Evolutionary conservation across 2,329 filamentous ascomycete genomes (phyloP).

Genomic region (Neonectria neomacrospora): DNA sequence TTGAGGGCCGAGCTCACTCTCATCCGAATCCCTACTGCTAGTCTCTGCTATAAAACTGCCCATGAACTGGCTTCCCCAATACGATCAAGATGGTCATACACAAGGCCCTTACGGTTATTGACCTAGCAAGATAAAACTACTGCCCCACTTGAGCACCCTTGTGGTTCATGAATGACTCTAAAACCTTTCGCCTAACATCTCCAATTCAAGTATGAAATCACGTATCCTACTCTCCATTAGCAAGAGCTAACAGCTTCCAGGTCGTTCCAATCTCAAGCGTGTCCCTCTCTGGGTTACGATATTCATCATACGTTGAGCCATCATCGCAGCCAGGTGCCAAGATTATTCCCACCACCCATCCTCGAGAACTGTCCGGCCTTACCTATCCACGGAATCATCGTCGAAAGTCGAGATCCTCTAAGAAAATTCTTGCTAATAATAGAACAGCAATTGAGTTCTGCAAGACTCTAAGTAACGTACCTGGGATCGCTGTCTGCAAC

Average conservation of each 20-base stretch:
- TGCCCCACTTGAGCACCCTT: not conserved
- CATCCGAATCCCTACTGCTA: not conserved
- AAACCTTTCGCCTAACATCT: not conserved
- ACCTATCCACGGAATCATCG: slow-evolving; percentile 2
- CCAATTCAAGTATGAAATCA: not conserved
- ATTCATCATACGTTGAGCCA: too few species aligned
- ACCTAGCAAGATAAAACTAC: not conserved
- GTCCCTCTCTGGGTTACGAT: too few species aligned
- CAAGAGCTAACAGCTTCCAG: too few species aligned
- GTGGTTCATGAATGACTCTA: not conserved
- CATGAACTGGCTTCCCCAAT: not conserved
- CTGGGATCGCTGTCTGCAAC: slow-evolving; percentile 19
- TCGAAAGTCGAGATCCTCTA: slow-evolving; percentile 20
- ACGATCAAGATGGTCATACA: not conserved
- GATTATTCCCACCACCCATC: slow-evolving; percentile 10
- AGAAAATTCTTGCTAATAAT: not conserved
- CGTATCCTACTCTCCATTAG: too few species aligned
- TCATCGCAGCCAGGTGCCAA: slow-evolving; percentile 9
- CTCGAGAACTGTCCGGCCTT: slow-evolving; percentile 10
- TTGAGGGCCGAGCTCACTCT: not conserved
- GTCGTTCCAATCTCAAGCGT: too few species aligned
- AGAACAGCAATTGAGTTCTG: not conserved
- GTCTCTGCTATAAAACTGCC: not conserved
- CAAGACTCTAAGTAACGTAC: not conserved
- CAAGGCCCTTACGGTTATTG: too few species aligned